Evolutionary conservation across 2,329 filamentous ascomycete genomes (phyloP), one percentile per base, ranked within the genome.

Genomic region (Amesomyces nigricolor): DNA sequence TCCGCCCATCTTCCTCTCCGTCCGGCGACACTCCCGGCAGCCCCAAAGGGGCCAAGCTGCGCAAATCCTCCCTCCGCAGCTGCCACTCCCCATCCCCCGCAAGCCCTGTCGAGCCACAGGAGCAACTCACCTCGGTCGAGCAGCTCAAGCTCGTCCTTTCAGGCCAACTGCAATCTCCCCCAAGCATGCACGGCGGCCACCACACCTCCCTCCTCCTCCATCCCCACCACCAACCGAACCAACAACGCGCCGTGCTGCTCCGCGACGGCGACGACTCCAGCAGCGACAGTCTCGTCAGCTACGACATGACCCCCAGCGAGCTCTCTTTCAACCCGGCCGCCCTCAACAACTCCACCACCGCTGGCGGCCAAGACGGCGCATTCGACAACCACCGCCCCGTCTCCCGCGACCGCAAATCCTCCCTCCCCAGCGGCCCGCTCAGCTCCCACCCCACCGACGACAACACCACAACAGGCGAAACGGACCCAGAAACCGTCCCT

Each of bases 221-320:
- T 10, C 8, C 47, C 49, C 48, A 32, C 37, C 2, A 38, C 5
- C 6, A 8, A 16, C 47, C 32, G 10, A 26, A 32, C 39, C 39
- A 44, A 14, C 49, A 37, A 6, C n/a, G 14, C 32, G 32, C 9
- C 4, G 68, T 35, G 32, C 32, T 35, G 11, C 32, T 70, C 4
- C 72, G 70, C 30, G 67, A 68, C n/a, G 73, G 75, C 17, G 76
- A 78, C 50, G 81, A 80, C 56, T 75, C 77, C 61, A 79, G 75
- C 52, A 83, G 77, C 64, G 86, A 89, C 52, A 88, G 85, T 68
- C 80, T 89, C 75, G 79, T 86, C 60, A 88, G 84, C 71, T 87
- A 85, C 60, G 85, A 88, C 54, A 78, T 81, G 61, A 80, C 80
- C 44, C 76, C 81, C n/a, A 87, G 84, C 6, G 86, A 89, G 64